Evolutionary conservation across 1,139 yeast genomes (phyloP).

Genomic region (Magnusiomyces paraingens): DNA sequence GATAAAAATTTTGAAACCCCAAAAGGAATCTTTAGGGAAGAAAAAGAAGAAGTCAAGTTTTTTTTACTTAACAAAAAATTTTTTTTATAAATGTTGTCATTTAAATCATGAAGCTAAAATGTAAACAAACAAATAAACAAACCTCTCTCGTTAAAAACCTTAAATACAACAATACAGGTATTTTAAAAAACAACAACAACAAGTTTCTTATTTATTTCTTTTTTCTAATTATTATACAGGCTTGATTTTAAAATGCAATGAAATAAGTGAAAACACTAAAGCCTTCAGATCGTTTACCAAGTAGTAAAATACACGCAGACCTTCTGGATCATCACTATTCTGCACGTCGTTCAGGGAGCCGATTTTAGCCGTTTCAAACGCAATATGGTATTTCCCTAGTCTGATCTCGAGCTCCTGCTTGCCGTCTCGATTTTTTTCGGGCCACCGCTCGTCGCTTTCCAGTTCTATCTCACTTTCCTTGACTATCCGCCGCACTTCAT

Average conservation of each 20-base stretch:
- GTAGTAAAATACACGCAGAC: conserved; percentile 41
- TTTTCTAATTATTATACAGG: background rate
- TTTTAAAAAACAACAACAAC: too few relatives aligned
- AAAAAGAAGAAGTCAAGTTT: background rate
- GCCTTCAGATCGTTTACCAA: conserved; percentile 42
- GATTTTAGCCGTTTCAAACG: conserved; percentile 38
- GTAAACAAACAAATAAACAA: too few relatives aligned
- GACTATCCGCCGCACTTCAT: conserved; percentile 34
- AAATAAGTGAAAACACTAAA: conserved; percentile 39
- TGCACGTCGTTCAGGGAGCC: conserved; percentile 39
- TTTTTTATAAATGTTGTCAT: too few relatives aligned
- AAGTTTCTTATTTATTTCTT: too few relatives aligned
- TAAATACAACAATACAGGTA: too few relatives aligned
- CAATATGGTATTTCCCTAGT: conserved; percentile 34
- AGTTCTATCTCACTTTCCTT: conserved; percentile 37
- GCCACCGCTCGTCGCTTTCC: conserved; percentile 42
- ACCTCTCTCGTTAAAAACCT: too few relatives aligned
- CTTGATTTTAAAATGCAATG: conserved; percentile 39
- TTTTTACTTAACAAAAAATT: too few relatives aligned
- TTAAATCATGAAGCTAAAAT: too few relatives aligned
- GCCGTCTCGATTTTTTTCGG: conserved; percentile 38
- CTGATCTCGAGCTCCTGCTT: conserved; percentile 42
- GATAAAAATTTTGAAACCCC: too few relatives aligned
- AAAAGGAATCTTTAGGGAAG: too few relatives aligned
- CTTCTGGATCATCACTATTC: conserved; percentile 39